phyloP scores from a whole-genome alignment of 768 basidiomycete species.

The Lactifluus volemus region DNA sequence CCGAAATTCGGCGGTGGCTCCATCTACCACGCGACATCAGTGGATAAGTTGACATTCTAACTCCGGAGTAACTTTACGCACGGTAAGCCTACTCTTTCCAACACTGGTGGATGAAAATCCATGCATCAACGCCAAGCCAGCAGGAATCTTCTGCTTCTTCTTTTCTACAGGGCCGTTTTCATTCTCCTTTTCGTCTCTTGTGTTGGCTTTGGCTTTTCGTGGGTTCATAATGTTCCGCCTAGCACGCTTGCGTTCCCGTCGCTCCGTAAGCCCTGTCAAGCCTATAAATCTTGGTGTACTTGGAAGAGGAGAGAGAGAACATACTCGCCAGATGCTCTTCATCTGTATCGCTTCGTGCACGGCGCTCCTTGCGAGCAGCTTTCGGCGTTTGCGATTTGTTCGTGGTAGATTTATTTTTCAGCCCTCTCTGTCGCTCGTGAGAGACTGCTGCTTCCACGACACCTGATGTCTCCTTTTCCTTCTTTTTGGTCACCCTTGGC shows the following conservation, averaged over 20 bases:
- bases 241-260: conserved; percentile 53
- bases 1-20: conserved; percentile 39
- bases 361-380: neutral
- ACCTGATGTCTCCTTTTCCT: neutral
- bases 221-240: conserved; percentile 17
- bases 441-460: neutral
- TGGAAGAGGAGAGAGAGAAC: conserved; percentile 8
- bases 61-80: conserved; percentile 24
- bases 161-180: conserved; percentile 21
- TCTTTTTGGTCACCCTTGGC: neutral
- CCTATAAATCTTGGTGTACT: neutral
- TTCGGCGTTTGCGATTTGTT: neutral
- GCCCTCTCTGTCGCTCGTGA: neutral
- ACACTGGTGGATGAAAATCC: conserved; percentile 57
- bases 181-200: conserved; percentile 15
- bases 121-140: conserved; percentile 58
- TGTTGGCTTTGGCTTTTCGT: conserved; percentile 3
- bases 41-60: neutral
- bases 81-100: conserved; percentile 54
- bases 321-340: conserved; percentile 31
- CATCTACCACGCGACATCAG: conserved; percentile 27
- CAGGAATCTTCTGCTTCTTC: conserved; percentile 30
- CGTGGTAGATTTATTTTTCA: neutral
- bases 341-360: conserved; percentile 23
- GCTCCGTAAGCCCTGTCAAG: conserved; percentile 48